Evolutionary conservation across 2,329 filamentous ascomycete genomes (phyloP).

Genomic region (Cercospora beticola): DNA sequence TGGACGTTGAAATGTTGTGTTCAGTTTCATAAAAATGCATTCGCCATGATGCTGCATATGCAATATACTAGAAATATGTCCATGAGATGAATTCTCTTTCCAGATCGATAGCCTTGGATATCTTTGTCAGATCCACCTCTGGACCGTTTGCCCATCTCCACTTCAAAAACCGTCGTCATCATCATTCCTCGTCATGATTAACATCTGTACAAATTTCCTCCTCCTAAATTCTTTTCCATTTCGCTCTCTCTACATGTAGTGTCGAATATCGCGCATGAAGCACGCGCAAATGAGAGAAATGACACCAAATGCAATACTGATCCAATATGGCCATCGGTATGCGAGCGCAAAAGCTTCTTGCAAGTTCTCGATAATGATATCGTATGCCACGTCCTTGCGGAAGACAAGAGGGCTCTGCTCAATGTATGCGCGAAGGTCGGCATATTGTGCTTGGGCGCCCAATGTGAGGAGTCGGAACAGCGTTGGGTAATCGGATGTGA

Average conservation of each 20-base stretch:
- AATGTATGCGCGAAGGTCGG: conserved; percentile 20
- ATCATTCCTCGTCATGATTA: neutral
- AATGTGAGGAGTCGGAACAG: conserved; percentile 26
- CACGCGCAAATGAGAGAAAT: conserved; percentile 33
- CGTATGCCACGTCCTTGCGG: conserved; percentile 29
- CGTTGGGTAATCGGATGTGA: conserved; percentile 19
- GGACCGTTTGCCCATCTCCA: too few relatives aligned
- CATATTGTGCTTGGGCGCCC: conserved; percentile 26
- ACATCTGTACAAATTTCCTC: neutral
- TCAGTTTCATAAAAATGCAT: too few relatives aligned
- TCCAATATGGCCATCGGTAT: conserved; percentile 37
- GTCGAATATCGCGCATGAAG: conserved; percentile 37
- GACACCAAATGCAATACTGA: conserved; percentile 37
- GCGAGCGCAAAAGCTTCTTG: conserved; percentile 33
- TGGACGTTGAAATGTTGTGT: too few relatives aligned
- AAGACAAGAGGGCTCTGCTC: conserved; percentile 17
- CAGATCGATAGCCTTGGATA: too few relatives aligned
- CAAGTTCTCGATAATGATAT: conserved; percentile 28
- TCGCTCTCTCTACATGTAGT: conserved; percentile 33
- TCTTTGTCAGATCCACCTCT: too few relatives aligned
- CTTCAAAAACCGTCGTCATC: too few relatives aligned
- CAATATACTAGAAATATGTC: too few relatives aligned
- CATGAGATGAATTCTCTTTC: too few relatives aligned
- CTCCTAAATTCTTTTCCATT: neutral
- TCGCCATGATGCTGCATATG: too few relatives aligned